Evolutionary conservation across 345 rosid genomes (phyloP).

Genomic region (Aurinia saxatilis): DNA sequence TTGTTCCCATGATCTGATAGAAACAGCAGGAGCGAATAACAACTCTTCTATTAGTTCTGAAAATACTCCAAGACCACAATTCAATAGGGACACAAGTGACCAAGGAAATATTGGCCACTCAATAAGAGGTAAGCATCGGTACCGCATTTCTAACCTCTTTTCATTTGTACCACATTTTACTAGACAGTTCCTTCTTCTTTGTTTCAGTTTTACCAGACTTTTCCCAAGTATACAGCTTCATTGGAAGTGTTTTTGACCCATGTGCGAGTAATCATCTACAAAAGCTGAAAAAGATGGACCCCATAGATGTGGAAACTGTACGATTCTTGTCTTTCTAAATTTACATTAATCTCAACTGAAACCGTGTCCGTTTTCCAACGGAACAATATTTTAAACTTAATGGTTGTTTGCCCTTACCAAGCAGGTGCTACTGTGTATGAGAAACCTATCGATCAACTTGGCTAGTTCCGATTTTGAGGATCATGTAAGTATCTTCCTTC

Average conservation of each 20-base stretch:
- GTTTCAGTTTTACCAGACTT: conserved; percentile 82
- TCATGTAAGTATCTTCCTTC: conserved; percentile 54
- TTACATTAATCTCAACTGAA: neutral
- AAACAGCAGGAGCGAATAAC: conserved; percentile 37
- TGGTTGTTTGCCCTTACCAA: conserved; percentile 29
- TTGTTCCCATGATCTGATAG: conserved; percentile 5
- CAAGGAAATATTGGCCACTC: conserved; percentile 46
- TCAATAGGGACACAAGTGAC: conserved; percentile 35
- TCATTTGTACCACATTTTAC: conserved; percentile 1
- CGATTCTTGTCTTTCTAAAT: conserved; percentile 15
- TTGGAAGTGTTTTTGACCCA: conserved; percentile 89
- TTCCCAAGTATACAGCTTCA: conserved; percentile 72
- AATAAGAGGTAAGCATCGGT: conserved; percentile 43
- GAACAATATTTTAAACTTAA: neutral
- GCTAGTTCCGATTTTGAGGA: conserved; percentile 86
- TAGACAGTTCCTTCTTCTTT: conserved; percentile 8
- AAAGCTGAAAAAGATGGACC: conserved; percentile 81
- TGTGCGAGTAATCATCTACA: conserved; percentile 57
- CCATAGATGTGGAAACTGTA: conserved; percentile 92
- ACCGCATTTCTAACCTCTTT: neutral
- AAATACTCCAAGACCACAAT: conserved; percentile 43
- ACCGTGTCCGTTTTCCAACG: neutral
- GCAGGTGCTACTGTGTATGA: conserved; percentile 87
- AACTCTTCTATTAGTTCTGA: conserved; percentile 65
- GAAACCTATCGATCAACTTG: conserved; percentile 86